phyloP scores from a whole-genome alignment of 257 asterid species.

The Przewalskia tangutica region DNA sequence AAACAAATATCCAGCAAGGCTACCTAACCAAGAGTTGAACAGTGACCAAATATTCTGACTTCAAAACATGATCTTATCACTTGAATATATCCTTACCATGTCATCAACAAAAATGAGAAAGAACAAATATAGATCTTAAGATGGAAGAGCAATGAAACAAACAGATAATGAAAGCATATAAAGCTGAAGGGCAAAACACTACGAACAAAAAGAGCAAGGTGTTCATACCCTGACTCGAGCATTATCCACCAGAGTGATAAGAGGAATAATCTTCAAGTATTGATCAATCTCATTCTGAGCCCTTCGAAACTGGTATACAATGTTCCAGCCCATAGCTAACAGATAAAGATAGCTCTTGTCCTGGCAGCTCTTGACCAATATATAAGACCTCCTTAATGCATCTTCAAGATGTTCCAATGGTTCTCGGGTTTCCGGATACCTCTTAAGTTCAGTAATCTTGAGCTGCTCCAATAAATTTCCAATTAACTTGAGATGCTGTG shows the following conservation, averaged over 20 bases:
- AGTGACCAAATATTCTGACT: background rate
- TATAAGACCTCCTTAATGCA: slow-evolving; percentile 70
- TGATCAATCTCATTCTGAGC: slow-evolving; percentile 86
- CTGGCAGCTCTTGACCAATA: slow-evolving; percentile 79
- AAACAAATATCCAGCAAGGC: background rate
- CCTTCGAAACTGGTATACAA: slow-evolving; percentile 83
- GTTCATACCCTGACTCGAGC: slow-evolving; percentile 76
- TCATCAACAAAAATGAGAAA: background rate
- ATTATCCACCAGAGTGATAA: slow-evolving; percentile 82
- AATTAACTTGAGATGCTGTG: slow-evolving; percentile 66
- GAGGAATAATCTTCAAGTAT: slow-evolving; percentile 84
- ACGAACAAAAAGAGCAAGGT: slow-evolving; percentile 4
- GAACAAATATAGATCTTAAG: background rate
- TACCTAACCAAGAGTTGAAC: background rate
- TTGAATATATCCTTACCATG: background rate
- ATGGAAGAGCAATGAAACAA: background rate
- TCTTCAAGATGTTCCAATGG: slow-evolving; percentile 87
- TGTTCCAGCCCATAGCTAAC: slow-evolving; percentile 96
- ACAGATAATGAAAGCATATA: background rate
- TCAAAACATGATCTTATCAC: background rate
- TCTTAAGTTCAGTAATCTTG: slow-evolving; percentile 67
- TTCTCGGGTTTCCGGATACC: slow-evolving; percentile 76
- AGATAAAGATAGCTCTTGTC: slow-evolving; percentile 76
- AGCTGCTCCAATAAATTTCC: slow-evolving; percentile 78
- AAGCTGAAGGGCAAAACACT: background rate